Evolutionary conservation across 805 yeast genomes (phyloP), one percentile per base, ranked within the genome.

Genomic region (Pichia manshurica): DNA sequence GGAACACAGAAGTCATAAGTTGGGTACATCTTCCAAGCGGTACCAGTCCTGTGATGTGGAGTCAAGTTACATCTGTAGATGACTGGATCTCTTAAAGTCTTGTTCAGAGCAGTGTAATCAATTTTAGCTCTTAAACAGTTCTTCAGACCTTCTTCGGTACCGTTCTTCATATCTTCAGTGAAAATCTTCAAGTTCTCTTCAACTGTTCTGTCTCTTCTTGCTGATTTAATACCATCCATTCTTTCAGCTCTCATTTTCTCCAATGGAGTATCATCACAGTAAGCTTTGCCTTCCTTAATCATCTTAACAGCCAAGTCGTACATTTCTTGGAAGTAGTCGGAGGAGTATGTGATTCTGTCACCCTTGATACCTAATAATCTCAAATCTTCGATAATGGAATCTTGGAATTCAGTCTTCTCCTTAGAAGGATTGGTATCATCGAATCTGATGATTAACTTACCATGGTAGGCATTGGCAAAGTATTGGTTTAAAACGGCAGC

Each of bases 1-100:
- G 99, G 99, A 53, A 86, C 95, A 78, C 98, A 93, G 86, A 93
- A 93, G 70, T 93, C 99, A 70, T 93, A 93, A 37, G 96, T 89
- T 64, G 99, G 99, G 73, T 93, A 93, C 68, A 91, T 79, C 70
- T 93, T 93, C 99, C 99, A 93, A 44, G 74, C 59, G 37, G 82
- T 63, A 47, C 97, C 97, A 37, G 98, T 93, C 72, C 96, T 84
- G 71, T 91, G 99, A 65, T 93, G 99, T 45, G 99, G 98, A 54
- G 95, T 90, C 64, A 89, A 72, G 77, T 93, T 93, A 72, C 96
- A 85, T 77, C 99, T 82, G 83, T 90, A 93, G 59, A 93, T 85
- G 49, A 91, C 98, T 34, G 99, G 99, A 68, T 93, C 99, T 73
- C 99, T 84, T 64, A 93, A 72, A 45, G 99, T 85, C 74, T 93